Evolutionary conservation across 106 monocot genomes (phyloP).

Genomic region (Acorus gramineus): DNA sequence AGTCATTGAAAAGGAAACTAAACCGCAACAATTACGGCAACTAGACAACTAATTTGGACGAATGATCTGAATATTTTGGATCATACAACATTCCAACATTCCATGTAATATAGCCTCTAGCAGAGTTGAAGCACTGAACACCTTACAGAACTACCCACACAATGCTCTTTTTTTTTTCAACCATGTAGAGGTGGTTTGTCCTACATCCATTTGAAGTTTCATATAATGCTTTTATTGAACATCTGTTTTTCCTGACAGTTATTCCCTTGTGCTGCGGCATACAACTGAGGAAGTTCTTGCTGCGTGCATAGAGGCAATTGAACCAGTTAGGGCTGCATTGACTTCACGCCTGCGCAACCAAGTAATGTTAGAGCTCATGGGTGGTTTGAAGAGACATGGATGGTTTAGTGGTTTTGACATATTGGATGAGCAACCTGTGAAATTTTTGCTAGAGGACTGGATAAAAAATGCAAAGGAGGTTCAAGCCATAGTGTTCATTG

Average conservation of each 20-base stretch:
- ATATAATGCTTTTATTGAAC: neutral
- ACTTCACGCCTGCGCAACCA: constrained; percentile 34
- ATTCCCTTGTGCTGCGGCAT: constrained; percentile 87
- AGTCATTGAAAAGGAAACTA: too few species aligned
- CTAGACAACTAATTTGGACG: too few species aligned
- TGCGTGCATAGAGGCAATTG: constrained; percentile 71
- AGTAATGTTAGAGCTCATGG: constrained; percentile 58
- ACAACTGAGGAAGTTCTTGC: constrained; percentile 80
- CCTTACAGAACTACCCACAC: too few species aligned
- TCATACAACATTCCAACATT: too few species aligned
- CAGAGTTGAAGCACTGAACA: too few species aligned
- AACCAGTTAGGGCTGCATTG: constrained; percentile 49
- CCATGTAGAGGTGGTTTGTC: too few species aligned
- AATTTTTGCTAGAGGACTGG: constrained; percentile 67
- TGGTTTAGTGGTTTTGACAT: constrained; percentile 87
- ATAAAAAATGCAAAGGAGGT: constrained; percentile 52
- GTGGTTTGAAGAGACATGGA: constrained; percentile 37
- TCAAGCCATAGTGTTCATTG: constrained; percentile 74
- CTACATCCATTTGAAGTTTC: neutral
- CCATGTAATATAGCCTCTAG: too few species aligned
- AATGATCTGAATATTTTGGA: too few species aligned
- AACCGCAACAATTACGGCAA: too few species aligned
- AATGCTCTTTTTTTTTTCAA: too few species aligned
- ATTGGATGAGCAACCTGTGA: constrained; percentile 43
- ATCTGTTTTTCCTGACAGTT: constrained; percentile 37